phyloP scores from a whole-genome alignment of 192 early-diverging fungal species.

The Backusella tuberculispora region DNA sequence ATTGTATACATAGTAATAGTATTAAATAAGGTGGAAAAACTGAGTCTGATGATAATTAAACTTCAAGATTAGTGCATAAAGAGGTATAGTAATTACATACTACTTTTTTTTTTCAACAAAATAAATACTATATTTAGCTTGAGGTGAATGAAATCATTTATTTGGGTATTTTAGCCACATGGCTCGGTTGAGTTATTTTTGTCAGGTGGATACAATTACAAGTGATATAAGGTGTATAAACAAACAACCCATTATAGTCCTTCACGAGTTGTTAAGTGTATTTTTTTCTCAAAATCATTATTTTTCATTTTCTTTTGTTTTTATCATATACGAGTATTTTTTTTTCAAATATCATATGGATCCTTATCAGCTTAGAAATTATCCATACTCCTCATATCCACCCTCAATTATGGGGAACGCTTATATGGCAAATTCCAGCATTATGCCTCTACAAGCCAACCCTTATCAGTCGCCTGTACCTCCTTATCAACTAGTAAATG shows the following conservation, averaged over 20 bases:
- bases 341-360: neutral
- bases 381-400: slow-evolving; percentile 10
- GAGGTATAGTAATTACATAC: neutral
- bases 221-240: neutral
- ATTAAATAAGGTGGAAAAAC: neutral
- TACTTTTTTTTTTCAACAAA: neutral
- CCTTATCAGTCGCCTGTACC: slow-evolving; percentile 1
- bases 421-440: neutral
- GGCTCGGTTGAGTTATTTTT: slow-evolving; percentile 4
- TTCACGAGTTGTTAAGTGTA: slow-evolving; percentile 14
- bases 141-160: neutral
- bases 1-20: neutral
- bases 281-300: neutral
- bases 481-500: slow-evolving; percentile 5
- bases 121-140: slow-evolving; percentile 14
- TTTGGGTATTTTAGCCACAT: slow-evolving; percentile 14
- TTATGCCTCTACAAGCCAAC: slow-evolving; percentile 8
- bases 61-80: neutral
- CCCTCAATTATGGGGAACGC: neutral
- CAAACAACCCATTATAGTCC: slow-evolving; percentile 11
- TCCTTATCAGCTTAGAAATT: slow-evolving; percentile 11
- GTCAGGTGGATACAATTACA: slow-evolving; percentile 10
- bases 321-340: neutral
- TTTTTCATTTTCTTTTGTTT: neutral
- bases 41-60: neutral